Base-by-base conservation (phyloP, 2,329 filamentous ascomycete species). In the Rhinocladiella mackenziei region DNA sequence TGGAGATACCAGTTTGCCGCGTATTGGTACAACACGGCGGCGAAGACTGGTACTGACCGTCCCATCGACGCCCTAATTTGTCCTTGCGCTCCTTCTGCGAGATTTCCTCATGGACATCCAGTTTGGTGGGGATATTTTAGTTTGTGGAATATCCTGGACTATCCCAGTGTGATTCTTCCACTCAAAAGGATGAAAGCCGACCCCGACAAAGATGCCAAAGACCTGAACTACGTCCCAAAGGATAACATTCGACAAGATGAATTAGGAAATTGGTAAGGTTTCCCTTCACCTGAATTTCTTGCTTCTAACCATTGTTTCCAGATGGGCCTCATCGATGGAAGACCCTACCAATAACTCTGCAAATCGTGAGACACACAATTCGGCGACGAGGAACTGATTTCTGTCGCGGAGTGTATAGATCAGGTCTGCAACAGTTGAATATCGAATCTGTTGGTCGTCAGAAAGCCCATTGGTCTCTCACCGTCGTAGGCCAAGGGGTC, bases 111-210 rank as follows among this genome's bases (percentile, higher is more conserved):
- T 50, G 61, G 77, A 51, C 63, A 68, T 47, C 56, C 83, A 59
- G 68, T 62, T 26, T 77, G 77, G 53, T 86, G 80, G 80, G 74
- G 73, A 1, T 86, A 86, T 54, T 83, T 80, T 0, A 66, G 73
- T 0, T 74, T 80, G 49, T 86, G 81, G 80, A 86, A 86, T 58
- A 56, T 85, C 30, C 70, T 86, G 1, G 81, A 86, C 59, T 84
- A 83, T 59, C 78, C 82, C 0, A 74, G 71, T 7, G 61, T 76
- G 2, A 71, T 79, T 0, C 83, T 86, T 57, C 82, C 82, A 0
- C 75, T 76, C 1, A 66, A 65, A 3, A 39, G 51, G 11, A 36
- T 53, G 20, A 58, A 63, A 20, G 67, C 71, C 1, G 65, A 73
- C 38, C 64, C 65, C 1, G 53, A 53, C 0, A 56, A 63, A 8